phyloP scores from a whole-genome alignment of 495 filamentous ascomycete species.

The Xylaria flabelliformis region DNA sequence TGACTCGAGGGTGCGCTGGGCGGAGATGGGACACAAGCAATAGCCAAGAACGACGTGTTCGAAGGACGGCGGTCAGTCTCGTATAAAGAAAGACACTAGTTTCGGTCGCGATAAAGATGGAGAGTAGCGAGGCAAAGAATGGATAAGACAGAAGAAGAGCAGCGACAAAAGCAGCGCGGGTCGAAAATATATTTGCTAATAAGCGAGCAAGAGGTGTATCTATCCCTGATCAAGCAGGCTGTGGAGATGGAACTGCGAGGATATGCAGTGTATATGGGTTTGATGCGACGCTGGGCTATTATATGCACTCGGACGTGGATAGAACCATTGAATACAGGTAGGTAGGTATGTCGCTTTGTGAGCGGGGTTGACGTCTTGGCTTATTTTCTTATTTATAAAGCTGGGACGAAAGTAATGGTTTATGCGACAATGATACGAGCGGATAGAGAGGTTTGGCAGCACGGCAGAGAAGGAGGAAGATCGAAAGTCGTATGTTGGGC shows the following conservation, averaged over 20 bases:
- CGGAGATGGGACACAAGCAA: neutral
- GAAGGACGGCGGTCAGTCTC: neutral
- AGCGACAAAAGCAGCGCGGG: slow-evolving; percentile 15
- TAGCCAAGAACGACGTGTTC: slow-evolving; percentile 5
- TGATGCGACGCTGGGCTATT: slow-evolving; percentile 7
- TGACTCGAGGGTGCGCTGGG: neutral
- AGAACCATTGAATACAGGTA: neutral
- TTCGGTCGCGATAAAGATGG: neutral
- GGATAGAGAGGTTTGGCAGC: neutral
- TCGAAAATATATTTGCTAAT: slow-evolving; percentile 11
- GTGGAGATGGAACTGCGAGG: slow-evolving; percentile 18
- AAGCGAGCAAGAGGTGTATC: slow-evolving; percentile 11
- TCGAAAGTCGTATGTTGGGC: slow-evolving; percentile 8
- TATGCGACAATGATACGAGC: neutral
- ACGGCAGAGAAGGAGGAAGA: slow-evolving; percentile 1
- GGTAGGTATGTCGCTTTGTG: neutral
- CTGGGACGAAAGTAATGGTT: neutral
- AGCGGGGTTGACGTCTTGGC: slow-evolving; percentile 1
- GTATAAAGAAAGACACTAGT: neutral
- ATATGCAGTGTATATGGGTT: slow-evolving; percentile 22
- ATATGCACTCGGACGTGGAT: neutral
- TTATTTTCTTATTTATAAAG: neutral
- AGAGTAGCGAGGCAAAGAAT: slow-evolving; percentile 2
- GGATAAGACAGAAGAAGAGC: neutral
- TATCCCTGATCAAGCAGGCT: slow-evolving; percentile 22